Conservation (phyloP, 352 stramenopile species). For the Globisporangium paddicum region DNA sequence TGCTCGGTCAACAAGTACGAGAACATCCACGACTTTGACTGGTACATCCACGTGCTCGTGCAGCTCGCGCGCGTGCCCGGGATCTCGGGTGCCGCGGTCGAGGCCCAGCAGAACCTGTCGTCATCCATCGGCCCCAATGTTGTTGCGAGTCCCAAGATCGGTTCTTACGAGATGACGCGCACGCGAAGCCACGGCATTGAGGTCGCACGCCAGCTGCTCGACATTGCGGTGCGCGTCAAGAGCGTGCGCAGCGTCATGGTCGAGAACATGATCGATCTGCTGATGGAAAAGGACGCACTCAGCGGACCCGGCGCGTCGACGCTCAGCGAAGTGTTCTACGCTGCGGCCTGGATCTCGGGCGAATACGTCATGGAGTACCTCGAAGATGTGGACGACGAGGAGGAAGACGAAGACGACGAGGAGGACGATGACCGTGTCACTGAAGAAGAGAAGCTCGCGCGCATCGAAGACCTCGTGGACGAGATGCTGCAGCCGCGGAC, state of each 20-base stretch:
- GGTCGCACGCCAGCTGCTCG: conserved; percentile 93
- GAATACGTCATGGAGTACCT: conserved; percentile 95
- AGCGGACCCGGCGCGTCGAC: conserved; percentile 71
- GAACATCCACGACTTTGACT: conserved; percentile 97
- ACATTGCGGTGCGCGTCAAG: conserved; percentile 96
- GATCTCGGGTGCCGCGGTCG: conserved; percentile 32
- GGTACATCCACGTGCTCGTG: conserved; percentile 98
- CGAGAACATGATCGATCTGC: conserved; percentile 91
- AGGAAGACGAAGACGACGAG: conserved; percentile 73
- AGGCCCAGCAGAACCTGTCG: conserved; percentile 19
- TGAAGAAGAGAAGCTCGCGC: conserved; percentile 82
- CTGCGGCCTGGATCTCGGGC: conserved; percentile 96
- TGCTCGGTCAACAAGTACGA: conserved; percentile 98
- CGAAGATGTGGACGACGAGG: conserved; percentile 73
- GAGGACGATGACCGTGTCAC: conserved; percentile 70
- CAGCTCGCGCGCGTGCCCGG: conserved; percentile 92
- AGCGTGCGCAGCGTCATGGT: conserved; percentile 94
- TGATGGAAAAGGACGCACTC: conserved; percentile 86
- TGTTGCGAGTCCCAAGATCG: conserved; percentile 13
- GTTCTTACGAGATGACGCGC: conserved; percentile 21
- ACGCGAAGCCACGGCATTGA: conserved; percentile 69
- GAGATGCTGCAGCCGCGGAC: conserved; percentile 78
- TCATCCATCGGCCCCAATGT: conserved; percentile 30
- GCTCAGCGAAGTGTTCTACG: conserved; percentile 93
- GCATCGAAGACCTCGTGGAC: conserved; percentile 76